A percentile compares a stretch with the other conserved stretches of the same genome.
phyloP scores from a whole-genome alignment of 176 grass and related monocot species.

The Neostapfia colusana region DNA sequence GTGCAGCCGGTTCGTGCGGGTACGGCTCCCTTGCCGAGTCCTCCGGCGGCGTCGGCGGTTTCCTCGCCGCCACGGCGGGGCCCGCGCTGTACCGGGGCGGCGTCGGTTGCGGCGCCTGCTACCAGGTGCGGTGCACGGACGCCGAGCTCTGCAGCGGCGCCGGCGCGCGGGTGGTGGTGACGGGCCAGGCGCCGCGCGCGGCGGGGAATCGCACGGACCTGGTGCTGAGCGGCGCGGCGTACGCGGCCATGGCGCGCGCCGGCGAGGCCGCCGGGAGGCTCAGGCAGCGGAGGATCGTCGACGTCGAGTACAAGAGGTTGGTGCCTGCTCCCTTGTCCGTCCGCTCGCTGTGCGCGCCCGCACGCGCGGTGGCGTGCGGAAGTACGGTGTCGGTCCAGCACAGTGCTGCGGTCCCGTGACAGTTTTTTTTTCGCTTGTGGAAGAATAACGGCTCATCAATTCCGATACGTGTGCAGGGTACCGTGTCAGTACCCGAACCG shows the following conservation, averaged over 20 bases:
- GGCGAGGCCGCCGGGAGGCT: slow-evolving; percentile 32
- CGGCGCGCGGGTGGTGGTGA: slow-evolving; percentile 63
- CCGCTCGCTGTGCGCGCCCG: not conserved
- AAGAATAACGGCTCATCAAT: not conserved
- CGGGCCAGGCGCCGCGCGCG: slow-evolving; percentile 37
- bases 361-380: not conserved
- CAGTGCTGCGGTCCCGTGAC: too few relatives aligned
- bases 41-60: slow-evolving; percentile 50
- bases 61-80: slow-evolving; percentile 61
- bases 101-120: slow-evolving; percentile 74
- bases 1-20: slow-evolving; percentile 69
- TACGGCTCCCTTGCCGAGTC: slow-evolving; percentile 56
- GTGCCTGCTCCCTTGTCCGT: not conserved
- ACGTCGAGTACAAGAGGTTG: slow-evolving; percentile 75
- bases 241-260: slow-evolving; percentile 55
- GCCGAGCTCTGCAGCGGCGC: slow-evolving; percentile 52
- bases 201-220: slow-evolving; percentile 39
- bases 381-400: not conserved
- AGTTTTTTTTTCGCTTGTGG: not conserved
- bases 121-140: slow-evolving; percentile 67
- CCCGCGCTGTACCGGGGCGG: slow-evolving; percentile 56
- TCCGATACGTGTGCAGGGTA: slow-evolving; percentile 30
- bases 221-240: slow-evolving; percentile 55
- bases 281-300: slow-evolving; percentile 40
- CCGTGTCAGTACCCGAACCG: slow-evolving; percentile 61